Evolutionary conservation across 2,329 filamentous ascomycete genomes (phyloP), one percentile per base, ranked within the genome.

Genomic region (Alternaria solani): DNA sequence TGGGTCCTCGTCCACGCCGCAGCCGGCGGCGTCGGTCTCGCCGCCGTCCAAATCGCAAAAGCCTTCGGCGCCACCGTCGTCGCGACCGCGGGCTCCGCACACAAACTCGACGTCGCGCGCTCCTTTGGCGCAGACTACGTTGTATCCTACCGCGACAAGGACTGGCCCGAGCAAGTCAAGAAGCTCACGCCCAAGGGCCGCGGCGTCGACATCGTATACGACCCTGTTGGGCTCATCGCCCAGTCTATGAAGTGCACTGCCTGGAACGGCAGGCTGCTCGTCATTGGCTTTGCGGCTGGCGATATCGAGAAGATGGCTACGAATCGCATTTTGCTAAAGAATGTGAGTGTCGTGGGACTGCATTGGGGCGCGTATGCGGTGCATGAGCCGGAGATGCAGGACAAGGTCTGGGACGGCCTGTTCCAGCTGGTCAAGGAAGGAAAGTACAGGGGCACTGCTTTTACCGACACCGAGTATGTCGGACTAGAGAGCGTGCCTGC

Each of bases 41-140:
- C 94, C 1, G 94, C 94, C 5, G 93, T 98, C 25, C 94, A 97
- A 78, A 89, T 98, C 62, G 94, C 94, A 28, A 97, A 97, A 80
- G 94, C 94, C 0, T 89, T 91, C 52, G 94, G 94, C 7, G 94
- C 94, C 9, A 95, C 86, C 3, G 94, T 98, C n/a, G 89, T 98
- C 63, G 94, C 94, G 5, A 97, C 94, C 0, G 94, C 93, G 0
- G 93, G 93, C 1, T 91, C 91, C 1, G 78, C 87, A 69, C 87
- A 89, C 53, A 98, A 98, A 81, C 85, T 93, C 8, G 86, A 91
- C 57, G 87, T 97, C 9, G 94, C 94, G 48, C 86, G 85, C 65
- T 81, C 84, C 3, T 98, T 92, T 68, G 94, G 94, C 28, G 94
- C 94, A 2, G 94, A 98, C 79, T 88, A 94, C 76, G 87, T 87